Base-by-base conservation (phyloP, 1,139 yeast genomes). In the Hemisphaericaspora xylanilytica region DNA sequence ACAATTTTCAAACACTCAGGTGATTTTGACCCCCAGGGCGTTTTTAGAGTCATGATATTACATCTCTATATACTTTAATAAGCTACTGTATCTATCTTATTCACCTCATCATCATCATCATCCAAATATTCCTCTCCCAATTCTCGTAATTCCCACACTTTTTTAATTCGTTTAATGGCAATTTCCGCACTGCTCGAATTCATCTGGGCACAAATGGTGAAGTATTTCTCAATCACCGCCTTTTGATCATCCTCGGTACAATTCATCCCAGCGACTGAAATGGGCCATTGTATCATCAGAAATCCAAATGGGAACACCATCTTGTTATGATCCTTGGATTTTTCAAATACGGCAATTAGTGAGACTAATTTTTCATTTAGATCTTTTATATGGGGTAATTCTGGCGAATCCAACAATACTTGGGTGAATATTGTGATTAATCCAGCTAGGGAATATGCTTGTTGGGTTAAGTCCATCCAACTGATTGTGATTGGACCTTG, bases 201-300 rank as follows among this genome's bases (percentile, higher is more conserved):
- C 22, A 65, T 54, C n/a, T 56, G 60, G n/a, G 57, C 58, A 21
- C 70, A 56, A 25, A 65, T 49, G n/a, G 56, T 51, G 43, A 76
- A 67, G 42, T 62, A 74, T 40, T 54, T 63, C 42, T 67, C 61
- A 4, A 77, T 69, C 12, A 68, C 45, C 12, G 51, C 46, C 43
- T 73, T 64, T 24, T 79, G 75, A 7, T 59, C 58, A 15, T 63
- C 63, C 13, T 66, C 61, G 14, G 70, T 59, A 38, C 80, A 73
- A 45, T 73, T 71, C 44, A 72, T 49, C 0, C 85, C 88, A 1
- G 81, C 76, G 3, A 77, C 65, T 37, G 74, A 62, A 51, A 78
- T 72, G 14, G 84, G 80, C 68, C 81, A 73, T 48, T 79, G 84
- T 14, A 81, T 50, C 65, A 71, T 59, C 63, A 69, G 58, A 25